Evolutionary conservation across 441 rosid species (phyloP).

Genomic region (Theobroma grandiflorum): DNA sequence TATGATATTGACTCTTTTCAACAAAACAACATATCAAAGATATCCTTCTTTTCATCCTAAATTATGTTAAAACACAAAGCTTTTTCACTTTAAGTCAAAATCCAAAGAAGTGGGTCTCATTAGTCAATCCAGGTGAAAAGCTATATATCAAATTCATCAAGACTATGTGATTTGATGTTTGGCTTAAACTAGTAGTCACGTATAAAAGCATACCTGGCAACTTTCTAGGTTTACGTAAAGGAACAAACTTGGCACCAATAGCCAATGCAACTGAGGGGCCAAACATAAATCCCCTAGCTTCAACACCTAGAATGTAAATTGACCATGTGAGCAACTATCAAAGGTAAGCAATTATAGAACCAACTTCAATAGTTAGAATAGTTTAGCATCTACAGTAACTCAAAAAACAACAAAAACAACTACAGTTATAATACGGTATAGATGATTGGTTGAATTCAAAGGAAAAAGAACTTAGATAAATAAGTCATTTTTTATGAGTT

Average conservation of each 20-base stretch:
- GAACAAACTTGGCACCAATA: slow-evolving; percentile 87
- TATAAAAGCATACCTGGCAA: slow-evolving; percentile 61
- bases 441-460: not conserved
- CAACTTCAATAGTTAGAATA: slow-evolving; percentile 15
- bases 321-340: slow-evolving; percentile 32
- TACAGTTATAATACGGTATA: not conserved
- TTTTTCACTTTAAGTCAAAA: not conserved
- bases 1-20: not conserved
- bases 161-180: not conserved
- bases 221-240: slow-evolving; percentile 79
- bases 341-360: slow-evolving; percentile 24
- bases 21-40: not conserved
- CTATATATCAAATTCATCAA: not conserved
- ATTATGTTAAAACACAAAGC: not conserved
- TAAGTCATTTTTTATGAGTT: not conserved
- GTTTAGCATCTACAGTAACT: not conserved
- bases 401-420: not conserved
- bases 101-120: not conserved
- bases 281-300: slow-evolving; percentile 93
- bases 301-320: slow-evolving; percentile 57
- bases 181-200: not conserved
- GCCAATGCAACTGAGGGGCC: slow-evolving; percentile 90
- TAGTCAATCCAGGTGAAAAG: slow-evolving; percentile 3
- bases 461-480: not conserved
- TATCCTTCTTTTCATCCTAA: not conserved